Conservation (phyloP, 1,139 yeast genomes). For the Geotrichum fermentans region DNA sequence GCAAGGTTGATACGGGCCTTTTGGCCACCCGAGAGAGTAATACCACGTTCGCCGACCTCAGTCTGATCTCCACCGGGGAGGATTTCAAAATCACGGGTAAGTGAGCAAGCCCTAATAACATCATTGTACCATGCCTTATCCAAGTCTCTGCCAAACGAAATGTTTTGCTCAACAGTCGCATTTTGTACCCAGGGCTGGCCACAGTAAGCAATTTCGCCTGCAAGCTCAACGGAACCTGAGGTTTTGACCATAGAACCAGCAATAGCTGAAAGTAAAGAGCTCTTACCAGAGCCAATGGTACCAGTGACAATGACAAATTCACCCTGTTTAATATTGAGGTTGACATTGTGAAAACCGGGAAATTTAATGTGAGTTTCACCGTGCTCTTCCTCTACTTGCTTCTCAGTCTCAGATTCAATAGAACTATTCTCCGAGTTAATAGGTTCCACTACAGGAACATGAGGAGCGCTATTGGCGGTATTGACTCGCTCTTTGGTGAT, state of each 20-base stretch:
- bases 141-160: conserved; percentile 60
- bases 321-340: conserved; percentile 46
- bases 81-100: conserved; percentile 60
- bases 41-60: conserved; percentile 90
- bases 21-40: conserved; percentile 89
- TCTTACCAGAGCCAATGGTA: conserved; percentile 65
- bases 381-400: conserved; percentile 19
- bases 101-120: conserved; percentile 61
- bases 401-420: conserved; percentile 1
- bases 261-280: conserved; percentile 57
- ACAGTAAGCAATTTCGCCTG: conserved; percentile 42
- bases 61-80: conserved; percentile 80
- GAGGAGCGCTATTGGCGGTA: conserved; percentile 26
- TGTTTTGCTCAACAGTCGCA: conserved; percentile 71
- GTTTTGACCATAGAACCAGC: conserved; percentile 56
- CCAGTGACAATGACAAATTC: conserved; percentile 71
- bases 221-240: conserved; percentile 45
- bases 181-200: conserved; percentile 80
- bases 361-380: conserved; percentile 29
- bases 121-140: conserved; percentile 52
- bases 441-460: conserved; percentile 34
- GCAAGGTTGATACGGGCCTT: conserved; percentile 84
- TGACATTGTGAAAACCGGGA: conserved; percentile 45
- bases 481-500: conserved; percentile 32
- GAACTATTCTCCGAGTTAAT: conserved; percentile 32